These are phyloP conservation scores for Erodium trifolium DNA, from an alignment of 441 rosid species.

Conservation along the genomic window DNA sequence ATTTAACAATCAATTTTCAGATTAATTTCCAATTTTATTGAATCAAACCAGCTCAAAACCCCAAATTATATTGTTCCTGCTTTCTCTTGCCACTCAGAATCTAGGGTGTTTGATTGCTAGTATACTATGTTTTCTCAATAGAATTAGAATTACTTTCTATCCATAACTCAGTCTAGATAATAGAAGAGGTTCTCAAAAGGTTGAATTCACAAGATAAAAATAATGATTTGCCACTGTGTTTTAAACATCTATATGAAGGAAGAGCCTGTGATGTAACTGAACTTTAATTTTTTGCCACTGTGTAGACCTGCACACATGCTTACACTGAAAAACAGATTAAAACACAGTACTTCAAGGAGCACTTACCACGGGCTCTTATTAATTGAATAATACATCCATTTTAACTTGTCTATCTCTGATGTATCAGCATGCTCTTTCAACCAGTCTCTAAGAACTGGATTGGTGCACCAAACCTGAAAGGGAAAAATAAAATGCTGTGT, in stretches of 20 bases:
- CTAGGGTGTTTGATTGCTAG: not conserved
- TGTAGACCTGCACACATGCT: not conserved
- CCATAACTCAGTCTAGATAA: not conserved
- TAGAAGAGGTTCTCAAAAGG: not conserved
- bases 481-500: constrained; percentile 5
- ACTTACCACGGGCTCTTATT: constrained; percentile 88
- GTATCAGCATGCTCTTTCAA: constrained; percentile 56
- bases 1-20: not conserved
- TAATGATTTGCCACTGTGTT: not conserved
- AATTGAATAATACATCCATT: constrained; percentile 71
- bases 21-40: too few species aligned
- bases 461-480: constrained; percentile 73
- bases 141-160: not conserved
- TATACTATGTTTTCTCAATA: not conserved
- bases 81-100: not conserved
- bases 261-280: not conserved
- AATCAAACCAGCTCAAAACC: not conserved
- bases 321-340: not conserved
- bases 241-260: not conserved
- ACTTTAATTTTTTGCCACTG: not conserved
- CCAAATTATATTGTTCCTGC: not conserved
- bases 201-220: not conserved
- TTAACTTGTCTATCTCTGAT: constrained; percentile 57
- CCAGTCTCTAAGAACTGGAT: constrained; percentile 75
- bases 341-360: constrained; percentile 12